These are phyloP conservation scores for Vicia villosa DNA, from an alignment of 306 rosid species.

Conservation along the genomic window DNA sequence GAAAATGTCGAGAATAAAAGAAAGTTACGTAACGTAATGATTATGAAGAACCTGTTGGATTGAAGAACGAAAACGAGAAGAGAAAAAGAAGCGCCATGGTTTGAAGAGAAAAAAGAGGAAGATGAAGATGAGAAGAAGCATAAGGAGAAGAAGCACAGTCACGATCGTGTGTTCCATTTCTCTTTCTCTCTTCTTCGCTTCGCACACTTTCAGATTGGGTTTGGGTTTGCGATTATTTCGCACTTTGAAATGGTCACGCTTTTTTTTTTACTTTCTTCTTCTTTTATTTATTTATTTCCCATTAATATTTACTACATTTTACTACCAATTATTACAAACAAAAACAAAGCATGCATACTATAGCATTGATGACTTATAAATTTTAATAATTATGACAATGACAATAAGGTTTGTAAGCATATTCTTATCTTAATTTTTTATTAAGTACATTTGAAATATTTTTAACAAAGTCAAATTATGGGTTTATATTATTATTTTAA, in stretches of 20 bases:
- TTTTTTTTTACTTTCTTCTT: background rate
- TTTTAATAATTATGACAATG: too few species aligned
- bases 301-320: background rate
- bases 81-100: constrained; percentile 92
- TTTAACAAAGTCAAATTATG: too few species aligned
- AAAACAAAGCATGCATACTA: too few species aligned
- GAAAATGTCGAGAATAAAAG: too few species aligned
- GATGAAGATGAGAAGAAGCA: constrained; percentile 80
- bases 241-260: constrained; percentile 81
- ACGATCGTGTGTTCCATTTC: constrained; percentile 69
- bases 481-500: too few species aligned
- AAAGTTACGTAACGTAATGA: too few species aligned
- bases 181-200: constrained; percentile 50
- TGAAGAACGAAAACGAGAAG: constrained; percentile 51
- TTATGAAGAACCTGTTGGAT: constrained; percentile 40
- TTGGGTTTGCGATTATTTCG: constrained; percentile 82
- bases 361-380: too few species aligned
- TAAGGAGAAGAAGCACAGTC: constrained; percentile 66
- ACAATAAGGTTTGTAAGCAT: too few species aligned
- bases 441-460: too few species aligned
- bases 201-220: constrained; percentile 41
- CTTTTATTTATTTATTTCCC: background rate
- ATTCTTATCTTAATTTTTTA: too few species aligned
- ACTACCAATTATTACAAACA: background rate
- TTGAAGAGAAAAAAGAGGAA: constrained; percentile 72